phyloP scores from a whole-genome alignment of 257 asterid genomes.

The Petunia axillaris region DNA sequence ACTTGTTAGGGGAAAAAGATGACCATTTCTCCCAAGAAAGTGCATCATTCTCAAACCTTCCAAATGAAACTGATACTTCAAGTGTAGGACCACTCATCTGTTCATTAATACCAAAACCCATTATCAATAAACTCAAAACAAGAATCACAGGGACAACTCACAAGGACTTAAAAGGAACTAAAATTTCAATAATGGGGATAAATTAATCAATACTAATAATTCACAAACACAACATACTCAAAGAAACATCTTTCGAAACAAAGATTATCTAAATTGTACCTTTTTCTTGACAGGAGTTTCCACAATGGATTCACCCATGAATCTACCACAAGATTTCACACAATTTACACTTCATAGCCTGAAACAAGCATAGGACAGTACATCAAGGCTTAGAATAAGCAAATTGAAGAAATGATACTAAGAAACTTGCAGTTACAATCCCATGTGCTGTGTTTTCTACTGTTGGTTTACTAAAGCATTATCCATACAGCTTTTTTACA shows the following conservation, averaged over 20 bases:
- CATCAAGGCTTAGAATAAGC: conserved; percentile 44
- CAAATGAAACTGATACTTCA: conserved; percentile 89
- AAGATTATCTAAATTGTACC: conserved; percentile 33
- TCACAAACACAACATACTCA: conserved; percentile 7
- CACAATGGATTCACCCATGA: conserved; percentile 55
- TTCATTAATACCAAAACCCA: conserved; percentile 38
- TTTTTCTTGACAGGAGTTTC: conserved; percentile 43
- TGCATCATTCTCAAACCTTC: conserved; percentile 80
- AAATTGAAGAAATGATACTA: conserved; percentile 27
- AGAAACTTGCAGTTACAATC: conserved; percentile 36
- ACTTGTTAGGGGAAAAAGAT: conserved; percentile 85
- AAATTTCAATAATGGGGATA: conserved; percentile 28
- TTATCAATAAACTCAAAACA: conserved; percentile 26
- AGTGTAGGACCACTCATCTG: conserved; percentile 82
- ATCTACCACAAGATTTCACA: conserved; percentile 34
- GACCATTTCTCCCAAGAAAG: conserved; percentile 99
- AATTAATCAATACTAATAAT: conserved; percentile 26
- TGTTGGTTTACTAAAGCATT: conserved; percentile 32
- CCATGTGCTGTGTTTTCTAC: conserved; percentile 57
- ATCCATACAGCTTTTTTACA: conserved; percentile 33
- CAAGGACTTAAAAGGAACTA: conserved; percentile 15
- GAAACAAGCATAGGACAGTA: conserved; percentile 40
- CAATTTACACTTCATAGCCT: conserved; percentile 31
- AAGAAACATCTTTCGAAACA: background rate
- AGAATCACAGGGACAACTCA: conserved; percentile 34